Evolutionary conservation across 1,284 basidiomycete species (phyloP).

Genomic region (Ceratobasidium sp.): DNA sequence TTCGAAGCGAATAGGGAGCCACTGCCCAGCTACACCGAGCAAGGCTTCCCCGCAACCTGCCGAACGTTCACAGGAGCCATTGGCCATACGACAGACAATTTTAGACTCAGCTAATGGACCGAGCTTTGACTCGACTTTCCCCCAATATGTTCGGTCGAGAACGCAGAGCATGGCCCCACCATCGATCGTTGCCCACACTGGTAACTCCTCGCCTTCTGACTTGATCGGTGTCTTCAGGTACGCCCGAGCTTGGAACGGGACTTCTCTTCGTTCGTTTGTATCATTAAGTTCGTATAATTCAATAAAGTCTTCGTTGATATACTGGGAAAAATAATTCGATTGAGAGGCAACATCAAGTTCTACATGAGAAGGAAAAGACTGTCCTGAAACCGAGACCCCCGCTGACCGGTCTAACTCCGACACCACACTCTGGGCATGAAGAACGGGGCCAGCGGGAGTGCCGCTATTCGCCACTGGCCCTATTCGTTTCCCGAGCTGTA

Average conservation of each 20-base stretch:
- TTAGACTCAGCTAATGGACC: slow-evolving; percentile 29
- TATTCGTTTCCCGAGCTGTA: slow-evolving; percentile 30
- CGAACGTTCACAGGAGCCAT: background rate
- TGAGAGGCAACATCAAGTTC: background rate
- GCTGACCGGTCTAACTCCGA: background rate
- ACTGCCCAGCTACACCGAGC: background rate
- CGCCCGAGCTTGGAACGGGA: slow-evolving; percentile 8
- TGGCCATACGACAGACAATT: slow-evolving; percentile 19
- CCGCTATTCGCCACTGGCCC: slow-evolving; percentile 10
- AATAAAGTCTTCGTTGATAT: background rate
- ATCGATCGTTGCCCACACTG: slow-evolving; percentile 16
- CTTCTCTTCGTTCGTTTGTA: background rate
- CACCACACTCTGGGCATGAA: background rate
- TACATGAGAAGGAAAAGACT: slow-evolving; percentile 23
- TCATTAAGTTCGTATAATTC: slow-evolving; percentile 19
- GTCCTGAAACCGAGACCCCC: slow-evolving; percentile 12
- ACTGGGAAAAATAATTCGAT: slow-evolving; percentile 13
- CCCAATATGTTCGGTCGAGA: slow-evolving; percentile 17
- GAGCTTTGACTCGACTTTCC: background rate
- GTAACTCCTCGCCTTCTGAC: background rate
- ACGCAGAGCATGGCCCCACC: slow-evolving; percentile 33
- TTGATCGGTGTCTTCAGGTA: no score
- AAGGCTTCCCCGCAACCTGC: background rate
- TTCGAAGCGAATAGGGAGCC: slow-evolving; percentile 5
- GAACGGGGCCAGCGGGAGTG: slow-evolving; percentile 21